Conservation (phyloP, 176 grass and related monocot species). For the Aegilops umbellulata region DNA sequence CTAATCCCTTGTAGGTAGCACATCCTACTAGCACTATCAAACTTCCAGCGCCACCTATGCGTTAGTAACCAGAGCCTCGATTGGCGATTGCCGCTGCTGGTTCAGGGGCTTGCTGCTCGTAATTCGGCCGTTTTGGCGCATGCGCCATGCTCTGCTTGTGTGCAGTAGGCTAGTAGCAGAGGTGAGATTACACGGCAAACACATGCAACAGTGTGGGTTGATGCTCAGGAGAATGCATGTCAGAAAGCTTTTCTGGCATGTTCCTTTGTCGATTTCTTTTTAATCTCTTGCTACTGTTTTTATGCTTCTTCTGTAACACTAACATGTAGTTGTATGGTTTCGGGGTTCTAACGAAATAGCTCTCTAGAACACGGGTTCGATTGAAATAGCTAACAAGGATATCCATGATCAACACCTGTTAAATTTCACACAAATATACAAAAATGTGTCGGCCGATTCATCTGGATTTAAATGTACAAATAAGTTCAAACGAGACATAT, state of each 20-base stretch:
- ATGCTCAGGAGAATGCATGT: neutral
- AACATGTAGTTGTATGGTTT: neutral
- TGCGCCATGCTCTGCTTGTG: neutral
- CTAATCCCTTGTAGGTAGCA: neutral
- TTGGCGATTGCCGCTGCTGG: neutral
- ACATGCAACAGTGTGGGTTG: neutral
- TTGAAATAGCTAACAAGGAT: too few relatives aligned
- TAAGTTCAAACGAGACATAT: neutral
- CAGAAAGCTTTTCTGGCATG: neutral
- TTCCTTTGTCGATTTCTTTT: neutral
- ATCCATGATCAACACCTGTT: neutral
- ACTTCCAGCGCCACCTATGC: neutral
- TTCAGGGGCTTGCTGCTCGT: neutral
- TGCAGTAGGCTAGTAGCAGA: neutral
- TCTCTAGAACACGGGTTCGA: too few relatives aligned
- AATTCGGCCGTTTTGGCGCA: neutral
- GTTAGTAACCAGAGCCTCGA: neutral
- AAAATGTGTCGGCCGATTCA: neutral
- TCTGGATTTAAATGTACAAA: neutral
- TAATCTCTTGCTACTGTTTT: neutral
- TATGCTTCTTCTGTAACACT: neutral
- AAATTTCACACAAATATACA: neutral
- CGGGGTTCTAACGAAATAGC: neutral
- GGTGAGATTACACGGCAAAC: neutral
- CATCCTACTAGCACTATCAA: neutral